Evolutionary conservation across 805 yeast species (phyloP), one percentile per base, ranked within the genome.

Genomic region (Candida nonsorbophila): DNA sequence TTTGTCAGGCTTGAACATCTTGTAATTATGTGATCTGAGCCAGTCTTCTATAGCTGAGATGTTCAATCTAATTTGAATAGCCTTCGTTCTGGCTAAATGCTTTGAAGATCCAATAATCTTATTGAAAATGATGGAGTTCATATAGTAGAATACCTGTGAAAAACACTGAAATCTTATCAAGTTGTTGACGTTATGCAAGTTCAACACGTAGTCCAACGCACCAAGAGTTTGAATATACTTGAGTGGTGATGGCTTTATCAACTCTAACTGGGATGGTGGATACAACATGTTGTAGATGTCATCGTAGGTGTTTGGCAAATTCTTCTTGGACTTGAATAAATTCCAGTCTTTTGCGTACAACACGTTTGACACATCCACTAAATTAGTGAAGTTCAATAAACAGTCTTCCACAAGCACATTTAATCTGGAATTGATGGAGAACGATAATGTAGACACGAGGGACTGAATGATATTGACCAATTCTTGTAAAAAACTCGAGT

Each of bases 11-110:
- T 42, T 45, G 25, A 35, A 48, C 4, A 51, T 74, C 16, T 65
- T 64, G 40, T 71, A 62, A 44, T 77, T 75, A 42, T 79, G 81
- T 5, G 74, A 67, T 36, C 94, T 72, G 17, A 90, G 72, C 99
- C 99, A 92, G 48, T 92, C 96, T 54, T 92, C 97, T 24, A 92
- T 58, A 4, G 83, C 72, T 0, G 96, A 86, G 7, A 92, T 47
- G 45, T 92, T 92, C 31, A 92, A 69, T 32, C 97, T 66, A 25
- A 92, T 79, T 50, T 92, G 97, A 55, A 92, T 76, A 0, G 97
- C 97, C 38, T 79, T 74, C 1, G 85, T 71, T 35, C 99, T 71
- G 1, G 95, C 75, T 28, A 83, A 67, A 41, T 81, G 81, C 43
- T 74, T 82, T 17, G 82, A 75, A 38, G 74, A 77, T 13, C 75